These are phyloP conservation scores for Petasospora fabianii DNA, from an alignment of 1,139 yeast genomes.

Conservation along the genomic window DNA sequence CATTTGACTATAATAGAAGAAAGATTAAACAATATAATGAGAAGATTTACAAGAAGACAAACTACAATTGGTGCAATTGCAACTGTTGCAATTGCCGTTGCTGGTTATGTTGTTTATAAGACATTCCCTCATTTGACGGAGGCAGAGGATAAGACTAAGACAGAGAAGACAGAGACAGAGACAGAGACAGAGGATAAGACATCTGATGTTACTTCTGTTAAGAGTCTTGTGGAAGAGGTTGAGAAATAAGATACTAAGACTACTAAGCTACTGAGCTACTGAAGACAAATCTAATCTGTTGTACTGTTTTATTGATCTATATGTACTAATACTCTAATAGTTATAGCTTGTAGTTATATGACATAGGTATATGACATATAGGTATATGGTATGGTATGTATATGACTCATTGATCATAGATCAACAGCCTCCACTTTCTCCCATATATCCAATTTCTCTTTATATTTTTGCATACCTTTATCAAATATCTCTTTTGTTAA, in stretches of 20 bases:
- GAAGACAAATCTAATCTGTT: background rate
- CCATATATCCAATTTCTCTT: conserved; percentile 8
- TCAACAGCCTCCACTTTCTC: background rate
- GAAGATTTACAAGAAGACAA: conserved; percentile 17
- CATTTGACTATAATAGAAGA: background rate
- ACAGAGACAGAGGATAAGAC: background rate
- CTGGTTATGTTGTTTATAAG: conserved; percentile 43
- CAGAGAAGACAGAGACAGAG: conserved; percentile 1
- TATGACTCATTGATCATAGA: background rate
- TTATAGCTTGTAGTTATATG: too few species aligned
- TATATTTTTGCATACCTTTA: conserved; percentile 41
- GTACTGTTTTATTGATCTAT: too few species aligned
- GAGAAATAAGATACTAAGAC: conserved; percentile 1
- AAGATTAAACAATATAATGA: conserved; percentile 8
- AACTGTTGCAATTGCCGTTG: conserved; percentile 36
- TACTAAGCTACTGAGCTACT: background rate
- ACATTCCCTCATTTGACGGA: conserved; percentile 48
- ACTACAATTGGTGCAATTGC: conserved; percentile 32
- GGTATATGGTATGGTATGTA: too few species aligned
- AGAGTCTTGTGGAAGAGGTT: conserved; percentile 10
- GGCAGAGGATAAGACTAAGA: conserved; percentile 1
- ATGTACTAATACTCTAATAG: too few species aligned
- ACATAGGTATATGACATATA: too few species aligned
- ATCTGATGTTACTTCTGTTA: conserved; percentile 4
- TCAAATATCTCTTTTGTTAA: conserved; percentile 47